Conservation (phyloP, 768 basidiomycete genomes). For the Boletus subcaerulescens region DNA sequence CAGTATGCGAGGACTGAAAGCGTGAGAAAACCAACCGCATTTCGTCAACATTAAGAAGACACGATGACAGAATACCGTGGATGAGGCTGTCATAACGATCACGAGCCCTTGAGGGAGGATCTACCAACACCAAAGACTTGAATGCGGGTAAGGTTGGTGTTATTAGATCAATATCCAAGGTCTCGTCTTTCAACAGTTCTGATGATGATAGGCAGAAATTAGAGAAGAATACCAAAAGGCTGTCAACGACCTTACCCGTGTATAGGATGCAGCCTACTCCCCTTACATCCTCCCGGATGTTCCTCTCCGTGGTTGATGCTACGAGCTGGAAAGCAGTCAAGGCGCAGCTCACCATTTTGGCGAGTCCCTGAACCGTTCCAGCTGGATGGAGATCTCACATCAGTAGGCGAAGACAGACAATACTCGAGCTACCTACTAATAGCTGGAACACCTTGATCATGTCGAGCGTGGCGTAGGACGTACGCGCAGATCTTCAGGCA, state of each 20-base stretch:
- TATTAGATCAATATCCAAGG: slow-evolving; percentile 71
- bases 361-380: slow-evolving; percentile 49
- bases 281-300: slow-evolving; percentile 70
- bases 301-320: slow-evolving; percentile 51
- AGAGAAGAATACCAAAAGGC: background rate
- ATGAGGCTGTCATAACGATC: slow-evolving; percentile 59
- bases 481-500: slow-evolving; percentile 84
- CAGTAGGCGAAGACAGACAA: slow-evolving; percentile 6
- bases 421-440: slow-evolving; percentile 41
- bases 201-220: background rate
- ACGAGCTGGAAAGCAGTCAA: slow-evolving; percentile 62
- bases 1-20: background rate
- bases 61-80: slow-evolving; percentile 83
- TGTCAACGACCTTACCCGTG: slow-evolving; percentile 45
- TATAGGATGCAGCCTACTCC: slow-evolving; percentile 80
- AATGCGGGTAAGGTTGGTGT: slow-evolving; percentile 78
- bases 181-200: slow-evolving; percentile 88
- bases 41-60: slow-evolving; percentile 82
- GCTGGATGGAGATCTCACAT: slow-evolving; percentile 36
- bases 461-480: slow-evolving; percentile 68
- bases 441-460: slow-evolving; percentile 48
- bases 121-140: slow-evolving; percentile 65
- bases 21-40: slow-evolving; percentile 65
- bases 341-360: slow-evolving; percentile 60
- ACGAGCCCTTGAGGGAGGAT: slow-evolving; percentile 37